Conservation (phyloP, 2,329 filamentous ascomycete genomes). For the Alternaria alternata region DNA sequence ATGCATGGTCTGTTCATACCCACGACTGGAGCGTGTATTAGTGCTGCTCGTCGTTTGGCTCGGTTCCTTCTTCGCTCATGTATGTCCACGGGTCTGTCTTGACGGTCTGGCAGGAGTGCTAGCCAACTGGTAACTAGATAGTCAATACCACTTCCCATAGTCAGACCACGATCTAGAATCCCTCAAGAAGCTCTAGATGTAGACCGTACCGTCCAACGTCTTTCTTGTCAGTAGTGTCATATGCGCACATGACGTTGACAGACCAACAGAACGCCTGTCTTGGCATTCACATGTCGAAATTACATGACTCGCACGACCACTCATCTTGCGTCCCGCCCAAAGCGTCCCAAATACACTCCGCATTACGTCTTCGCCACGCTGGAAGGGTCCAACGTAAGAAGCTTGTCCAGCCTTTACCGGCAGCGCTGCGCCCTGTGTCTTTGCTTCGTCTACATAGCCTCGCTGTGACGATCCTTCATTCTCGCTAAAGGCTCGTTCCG, state of each 20-base stretch:
- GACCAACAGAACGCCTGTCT: slow-evolving; percentile 17
- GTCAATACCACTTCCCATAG: slow-evolving; percentile 18
- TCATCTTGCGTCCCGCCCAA: slow-evolving; percentile 24
- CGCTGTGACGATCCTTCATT: neutral
- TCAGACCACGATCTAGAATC: slow-evolving; percentile 5
- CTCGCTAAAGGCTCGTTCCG: slow-evolving; percentile 8
- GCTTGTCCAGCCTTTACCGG: slow-evolving; percentile 1
- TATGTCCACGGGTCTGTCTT: slow-evolving; percentile 8
- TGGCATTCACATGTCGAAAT: slow-evolving; percentile 39
- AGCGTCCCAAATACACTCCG: slow-evolving; percentile 19
- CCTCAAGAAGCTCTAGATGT: neutral
- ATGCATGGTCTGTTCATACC: slow-evolving; percentile 18
- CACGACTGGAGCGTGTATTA: slow-evolving; percentile 32
- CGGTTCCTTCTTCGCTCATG: slow-evolving; percentile 13
- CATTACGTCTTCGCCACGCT: slow-evolving; percentile 16
- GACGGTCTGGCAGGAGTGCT: slow-evolving; percentile 10
- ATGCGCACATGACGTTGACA: slow-evolving; percentile 11
- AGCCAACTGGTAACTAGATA: slow-evolving; percentile 11
- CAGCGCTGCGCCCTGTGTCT: neutral
- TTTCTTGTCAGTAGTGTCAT: slow-evolving; percentile 5
- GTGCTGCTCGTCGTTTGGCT: slow-evolving; percentile 17
- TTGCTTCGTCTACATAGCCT: neutral
- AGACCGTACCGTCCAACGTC: neutral
- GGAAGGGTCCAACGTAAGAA: slow-evolving; percentile 1
- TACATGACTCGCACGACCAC: slow-evolving; percentile 27